Conservation (phyloP, 2,329 filamentous ascomycete genomes). For the Cadophora gregata region DNA sequence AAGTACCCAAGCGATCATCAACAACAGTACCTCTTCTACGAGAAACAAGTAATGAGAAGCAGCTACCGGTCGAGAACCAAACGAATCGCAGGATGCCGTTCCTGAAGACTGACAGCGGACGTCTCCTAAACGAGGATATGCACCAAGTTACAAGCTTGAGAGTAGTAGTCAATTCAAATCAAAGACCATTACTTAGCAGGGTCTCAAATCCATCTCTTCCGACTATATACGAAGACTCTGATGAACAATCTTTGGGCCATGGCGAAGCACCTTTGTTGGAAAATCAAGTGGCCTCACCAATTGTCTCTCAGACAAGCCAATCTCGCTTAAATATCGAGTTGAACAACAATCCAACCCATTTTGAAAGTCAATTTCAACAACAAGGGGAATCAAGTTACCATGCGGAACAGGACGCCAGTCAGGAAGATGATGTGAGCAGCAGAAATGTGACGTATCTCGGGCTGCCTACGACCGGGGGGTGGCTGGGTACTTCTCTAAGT, state of each 20-base stretch:
- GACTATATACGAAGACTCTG: conserved; percentile 4
- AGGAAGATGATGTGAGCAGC: not conserved
- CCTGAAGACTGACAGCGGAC: not conserved
- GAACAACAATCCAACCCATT: not conserved
- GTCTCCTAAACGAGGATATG: not conserved
- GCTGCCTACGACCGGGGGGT: conserved; percentile 25
- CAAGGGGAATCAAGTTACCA: not conserved
- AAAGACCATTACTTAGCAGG: not conserved
- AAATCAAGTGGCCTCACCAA: not conserved
- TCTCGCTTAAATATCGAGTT: not conserved
- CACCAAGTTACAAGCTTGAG: too few species aligned
- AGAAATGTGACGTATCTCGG: conserved; percentile 12
- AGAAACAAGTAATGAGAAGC: not conserved
- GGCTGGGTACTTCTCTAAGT: not conserved
- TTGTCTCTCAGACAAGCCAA: not conserved
- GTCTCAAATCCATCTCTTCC: conserved; percentile 5
- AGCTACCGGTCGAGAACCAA: not conserved
- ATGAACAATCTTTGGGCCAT: not conserved
- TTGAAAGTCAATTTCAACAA: not conserved
- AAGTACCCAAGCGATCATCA: conserved; percentile 28
- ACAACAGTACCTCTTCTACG: conserved; percentile 33
- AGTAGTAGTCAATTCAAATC: not conserved
- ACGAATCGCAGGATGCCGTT: not conserved
- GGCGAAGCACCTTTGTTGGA: not conserved
- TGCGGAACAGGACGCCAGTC: not conserved